Conservation (phyloP, 2,329 filamentous ascomycete species). For the Pestalotiopsis sp. region DNA sequence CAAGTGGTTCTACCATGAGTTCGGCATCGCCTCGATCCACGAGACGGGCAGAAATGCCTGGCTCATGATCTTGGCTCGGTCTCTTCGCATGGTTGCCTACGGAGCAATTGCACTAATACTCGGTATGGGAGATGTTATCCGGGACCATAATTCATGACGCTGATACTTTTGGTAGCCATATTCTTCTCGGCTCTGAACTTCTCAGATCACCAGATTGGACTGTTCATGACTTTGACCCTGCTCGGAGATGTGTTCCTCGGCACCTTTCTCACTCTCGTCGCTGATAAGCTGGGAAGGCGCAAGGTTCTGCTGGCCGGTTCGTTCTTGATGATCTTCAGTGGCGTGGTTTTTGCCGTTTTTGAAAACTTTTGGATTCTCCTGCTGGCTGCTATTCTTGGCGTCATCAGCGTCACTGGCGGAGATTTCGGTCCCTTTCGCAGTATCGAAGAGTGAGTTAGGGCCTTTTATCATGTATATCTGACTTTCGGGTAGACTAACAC, state of each 20-base stretch:
- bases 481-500: slow-evolving; percentile 10
- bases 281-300: slow-evolving; percentile 60
- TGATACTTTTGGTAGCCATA: slow-evolving; percentile 37
- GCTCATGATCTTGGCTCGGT: slow-evolving; percentile 55
- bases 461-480: neutral
- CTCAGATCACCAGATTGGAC: slow-evolving; percentile 60
- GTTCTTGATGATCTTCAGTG: slow-evolving; percentile 58
- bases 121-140: slow-evolving; percentile 29
- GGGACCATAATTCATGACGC: neutral
- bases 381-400: slow-evolving; percentile 59
- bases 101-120: slow-evolving; percentile 63
- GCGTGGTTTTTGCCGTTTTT: slow-evolving; percentile 53
- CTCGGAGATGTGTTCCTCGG: slow-evolving; percentile 62
- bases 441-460: slow-evolving; percentile 56
- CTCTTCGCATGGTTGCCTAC: slow-evolving; percentile 64
- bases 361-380: slow-evolving; percentile 64
- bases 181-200: slow-evolving; percentile 60
- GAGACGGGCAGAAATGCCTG: slow-evolving; percentile 51
- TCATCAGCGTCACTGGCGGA: slow-evolving; percentile 63
- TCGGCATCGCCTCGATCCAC: slow-evolving; percentile 50
- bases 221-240: slow-evolving; percentile 68
- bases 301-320: slow-evolving; percentile 56
- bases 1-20: slow-evolving; percentile 45
- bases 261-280: slow-evolving; percentile 59
- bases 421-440: slow-evolving; percentile 71